A percentile compares a stretch with the other conserved stretches of the same genome.
phyloP scores from a whole-genome alignment of 2,329 filamentous ascomycete genomes.

The Ophiocordyceps camponoti-floridani region DNA sequence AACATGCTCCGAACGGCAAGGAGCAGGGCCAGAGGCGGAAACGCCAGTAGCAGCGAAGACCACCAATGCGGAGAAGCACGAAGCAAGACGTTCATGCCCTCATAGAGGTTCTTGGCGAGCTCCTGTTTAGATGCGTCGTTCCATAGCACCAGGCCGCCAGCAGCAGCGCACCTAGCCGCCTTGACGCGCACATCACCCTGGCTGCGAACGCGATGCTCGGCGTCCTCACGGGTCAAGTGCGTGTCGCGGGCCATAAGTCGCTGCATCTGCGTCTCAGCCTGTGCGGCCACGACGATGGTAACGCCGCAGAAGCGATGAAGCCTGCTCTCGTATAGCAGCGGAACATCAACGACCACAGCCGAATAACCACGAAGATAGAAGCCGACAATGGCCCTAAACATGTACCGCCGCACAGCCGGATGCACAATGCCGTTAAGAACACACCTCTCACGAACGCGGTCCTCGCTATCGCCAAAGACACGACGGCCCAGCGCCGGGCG shows the following conservation, averaged over 20 bases:
- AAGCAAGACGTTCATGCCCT: conserved; percentile 45
- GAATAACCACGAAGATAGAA: conserved; percentile 61
- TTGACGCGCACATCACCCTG: conserved; percentile 79
- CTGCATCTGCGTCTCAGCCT: conserved; percentile 67
- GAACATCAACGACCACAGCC: conserved; percentile 86
- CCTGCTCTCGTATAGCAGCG: conserved; percentile 74
- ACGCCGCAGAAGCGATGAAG: conserved; percentile 75
- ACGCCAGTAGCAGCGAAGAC: conserved; percentile 51
- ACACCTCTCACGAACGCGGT: conserved; percentile 51
- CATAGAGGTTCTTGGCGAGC: conserved; percentile 46
- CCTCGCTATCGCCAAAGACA: conserved; percentile 67
- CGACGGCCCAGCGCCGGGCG: conserved; percentile 66
- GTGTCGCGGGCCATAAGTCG: conserved; percentile 57
- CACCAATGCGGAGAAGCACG: conserved; percentile 61
- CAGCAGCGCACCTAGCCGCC: conserved; percentile 52
- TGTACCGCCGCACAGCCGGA: conserved; percentile 68
- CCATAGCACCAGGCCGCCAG: conserved; percentile 70
- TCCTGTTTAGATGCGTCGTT: conserved; percentile 66
- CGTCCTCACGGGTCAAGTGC: conserved; percentile 71
- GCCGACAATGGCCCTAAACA: conserved; percentile 56
- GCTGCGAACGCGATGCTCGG: conserved; percentile 67
- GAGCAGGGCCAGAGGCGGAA: conserved; percentile 55
- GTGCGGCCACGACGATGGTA: conserved; percentile 66
- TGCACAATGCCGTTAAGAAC: conserved; percentile 84
- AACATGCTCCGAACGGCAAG: conserved; percentile 56